Evolutionary conservation across 2,329 filamentous ascomycete genomes (phyloP).

Genomic region (Corniculantispora saksenae): DNA sequence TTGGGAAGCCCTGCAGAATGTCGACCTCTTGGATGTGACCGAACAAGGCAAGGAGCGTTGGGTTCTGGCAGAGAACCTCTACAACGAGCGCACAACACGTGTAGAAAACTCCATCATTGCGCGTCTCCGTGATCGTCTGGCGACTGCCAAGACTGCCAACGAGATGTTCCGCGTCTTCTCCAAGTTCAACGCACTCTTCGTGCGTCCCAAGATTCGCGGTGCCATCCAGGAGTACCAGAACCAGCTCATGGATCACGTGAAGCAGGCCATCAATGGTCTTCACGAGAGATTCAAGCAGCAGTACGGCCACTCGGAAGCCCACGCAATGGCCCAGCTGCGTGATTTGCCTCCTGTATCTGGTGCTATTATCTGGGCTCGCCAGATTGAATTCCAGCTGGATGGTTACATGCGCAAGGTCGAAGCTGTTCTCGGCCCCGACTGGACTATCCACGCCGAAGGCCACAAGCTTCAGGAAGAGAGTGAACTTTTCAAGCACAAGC

Average conservation of each 20-base stretch:
- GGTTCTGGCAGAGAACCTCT: conserved; percentile 91
- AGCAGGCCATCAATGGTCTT: conserved; percentile 87
- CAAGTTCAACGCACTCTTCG: conserved; percentile 98
- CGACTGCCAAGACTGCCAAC: conserved; percentile 93
- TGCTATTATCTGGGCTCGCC: conserved; percentile 94
- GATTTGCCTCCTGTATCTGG: conserved; percentile 95
- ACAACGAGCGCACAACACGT: conserved; percentile 94
- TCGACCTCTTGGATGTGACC: conserved; percentile 91
- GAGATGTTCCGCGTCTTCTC: conserved; percentile 99
- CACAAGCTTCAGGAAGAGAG: conserved; percentile 92
- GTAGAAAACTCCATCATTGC: conserved; percentile 99
- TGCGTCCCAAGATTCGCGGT: conserved; percentile 97
- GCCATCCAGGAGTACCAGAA: conserved; percentile 98
- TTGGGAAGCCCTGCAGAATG: conserved; percentile 90
- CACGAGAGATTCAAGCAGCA: conserved; percentile 99
- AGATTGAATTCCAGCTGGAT: conserved; percentile 94
- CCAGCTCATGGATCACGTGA: conserved; percentile 96
- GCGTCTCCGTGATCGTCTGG: conserved; percentile 84
- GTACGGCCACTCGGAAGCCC: conserved; percentile 96
- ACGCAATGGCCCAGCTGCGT: conserved; percentile 95
- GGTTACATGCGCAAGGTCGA: conserved; percentile 99
- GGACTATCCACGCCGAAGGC: conserved; percentile 91
- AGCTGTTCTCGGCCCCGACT: conserved; percentile 91
- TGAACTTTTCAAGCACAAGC: conserved; percentile 90
- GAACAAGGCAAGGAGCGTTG: conserved; percentile 86